Evolutionary conservation across 2,329 filamentous ascomycete genomes (phyloP), one percentile per base, ranked within the genome.

Genomic region (Neurospora sp.): DNA sequence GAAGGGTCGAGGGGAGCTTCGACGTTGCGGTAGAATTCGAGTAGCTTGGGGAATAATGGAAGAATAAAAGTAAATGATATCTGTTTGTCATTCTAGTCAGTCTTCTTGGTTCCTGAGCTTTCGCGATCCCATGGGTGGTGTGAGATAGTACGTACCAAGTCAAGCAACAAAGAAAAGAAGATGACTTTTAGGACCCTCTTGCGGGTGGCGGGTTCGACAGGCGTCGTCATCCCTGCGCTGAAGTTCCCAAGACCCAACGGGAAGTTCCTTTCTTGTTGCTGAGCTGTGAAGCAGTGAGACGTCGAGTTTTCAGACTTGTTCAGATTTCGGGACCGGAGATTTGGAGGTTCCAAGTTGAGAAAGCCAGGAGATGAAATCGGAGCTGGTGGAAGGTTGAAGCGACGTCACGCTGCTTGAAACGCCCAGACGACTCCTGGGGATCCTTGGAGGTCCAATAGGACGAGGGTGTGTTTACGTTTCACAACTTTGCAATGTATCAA

Each of bases 41-140:
- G 91, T 66, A 99, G 90, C 71, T 93, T 94, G 8, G 94, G 96
- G 79, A 98, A 99, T 42, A 99, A 88, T 0, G 96, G 96, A 9
- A 99, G 90, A 78, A 98, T 98, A 79, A 99, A 97, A 38, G 96
- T 99, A 80, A 99, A 99, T 70, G 95, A 97, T 77, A 98, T 93
- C 95, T 97, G 39, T 38, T 28, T 11, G 52, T n/a, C 4, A 39
- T 69, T 70, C n/a, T 36, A 52, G 71, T 71, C 19, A 71, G 70
- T 68, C 33, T 52, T 52, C 19, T 4, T 52, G 2, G 11, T 15
- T 13, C 46, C 9, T 52, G 43, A 28, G 19, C 5, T 52, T 23
- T 13, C 19, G 66, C 68, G 52, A 39, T 68, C 39, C 4, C 1
- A n/a, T 10, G 17, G 8, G 8, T 43, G 40, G 3, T 38, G 42